Evolutionary conservation across 306 rosid genomes (phyloP).

Genomic region (Cucurbita maxima): DNA sequence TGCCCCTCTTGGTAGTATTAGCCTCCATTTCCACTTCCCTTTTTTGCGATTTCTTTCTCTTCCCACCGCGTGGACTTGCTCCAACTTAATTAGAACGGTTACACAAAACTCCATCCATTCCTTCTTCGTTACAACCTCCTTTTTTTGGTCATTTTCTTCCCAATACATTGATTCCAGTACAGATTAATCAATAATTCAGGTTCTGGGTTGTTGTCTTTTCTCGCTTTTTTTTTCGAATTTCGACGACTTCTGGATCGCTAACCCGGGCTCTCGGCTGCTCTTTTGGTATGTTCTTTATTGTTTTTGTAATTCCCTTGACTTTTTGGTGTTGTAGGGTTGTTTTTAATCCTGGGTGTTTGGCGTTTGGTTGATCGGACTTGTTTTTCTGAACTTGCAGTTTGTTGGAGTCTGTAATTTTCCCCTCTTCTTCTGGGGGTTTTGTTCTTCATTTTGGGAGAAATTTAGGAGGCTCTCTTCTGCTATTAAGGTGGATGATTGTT

Average conservation of each 20-base stretch:
- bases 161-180: neutral
- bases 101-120: slow-evolving; percentile 1
- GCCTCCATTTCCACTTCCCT: neutral
- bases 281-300: slow-evolving; percentile 6
- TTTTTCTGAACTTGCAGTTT: slow-evolving; percentile 11
- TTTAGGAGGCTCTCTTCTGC: slow-evolving; percentile 11
- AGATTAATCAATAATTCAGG: neutral
- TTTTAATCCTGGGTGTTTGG: slow-evolving; percentile 3
- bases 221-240: slow-evolving; percentile 18
- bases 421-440: slow-evolving; percentile 6
- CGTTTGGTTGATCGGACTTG: slow-evolving; percentile 22
- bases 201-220: slow-evolving; percentile 6
- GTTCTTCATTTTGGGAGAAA: neutral
- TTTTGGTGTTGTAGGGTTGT: neutral
- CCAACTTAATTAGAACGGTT: slow-evolving; percentile 9
- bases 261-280: slow-evolving; percentile 8
- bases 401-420: neutral
- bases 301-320: neutral
- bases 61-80: slow-evolving; percentile 4
- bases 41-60: neutral
- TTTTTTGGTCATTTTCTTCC: neutral
- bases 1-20: neutral
- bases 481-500: slow-evolving; percentile 40
- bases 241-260: slow-evolving; percentile 29
- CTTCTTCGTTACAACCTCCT: neutral